Evolutionary conservation across 371 early-diverging fungal species (phyloP).

Genomic region (Apophysomyces sp.): DNA sequence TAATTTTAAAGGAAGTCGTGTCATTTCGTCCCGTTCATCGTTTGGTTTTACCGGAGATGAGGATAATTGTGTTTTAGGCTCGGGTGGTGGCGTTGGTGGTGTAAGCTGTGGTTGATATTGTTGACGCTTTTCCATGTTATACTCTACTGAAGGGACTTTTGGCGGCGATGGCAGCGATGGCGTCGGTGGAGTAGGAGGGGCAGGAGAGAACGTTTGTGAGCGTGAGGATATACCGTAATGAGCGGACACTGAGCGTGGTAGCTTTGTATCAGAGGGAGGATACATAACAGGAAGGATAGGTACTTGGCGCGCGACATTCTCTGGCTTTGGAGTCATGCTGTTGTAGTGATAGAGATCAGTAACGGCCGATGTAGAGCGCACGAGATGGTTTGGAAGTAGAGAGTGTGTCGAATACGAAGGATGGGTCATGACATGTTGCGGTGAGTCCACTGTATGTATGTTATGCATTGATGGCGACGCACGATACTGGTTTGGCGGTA

Average conservation of each 20-base stretch:
- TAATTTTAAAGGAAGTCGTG: neutral
- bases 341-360: neutral
- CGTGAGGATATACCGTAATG: neutral
- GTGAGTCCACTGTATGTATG: neutral
- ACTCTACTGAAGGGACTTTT: neutral
- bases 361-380: neutral
- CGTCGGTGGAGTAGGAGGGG: neutral
- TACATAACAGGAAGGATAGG: neutral
- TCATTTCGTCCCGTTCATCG: neutral
- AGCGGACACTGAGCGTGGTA: neutral
- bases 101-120: neutral
- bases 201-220: neutral
- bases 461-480: neutral
- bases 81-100: neutral
- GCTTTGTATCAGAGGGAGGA: neutral
- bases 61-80: neutral
- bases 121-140: neutral
- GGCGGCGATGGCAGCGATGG: neutral
- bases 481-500: neutral
- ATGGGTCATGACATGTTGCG: neutral
- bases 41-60: neutral
- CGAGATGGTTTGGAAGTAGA: neutral
- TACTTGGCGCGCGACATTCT: neutral
- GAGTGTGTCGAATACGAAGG: neutral
- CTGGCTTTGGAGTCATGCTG: neutral